Base-by-base conservation (phyloP, 129 eudicot genomes). In the Kitagawia praeruptora region DNA sequence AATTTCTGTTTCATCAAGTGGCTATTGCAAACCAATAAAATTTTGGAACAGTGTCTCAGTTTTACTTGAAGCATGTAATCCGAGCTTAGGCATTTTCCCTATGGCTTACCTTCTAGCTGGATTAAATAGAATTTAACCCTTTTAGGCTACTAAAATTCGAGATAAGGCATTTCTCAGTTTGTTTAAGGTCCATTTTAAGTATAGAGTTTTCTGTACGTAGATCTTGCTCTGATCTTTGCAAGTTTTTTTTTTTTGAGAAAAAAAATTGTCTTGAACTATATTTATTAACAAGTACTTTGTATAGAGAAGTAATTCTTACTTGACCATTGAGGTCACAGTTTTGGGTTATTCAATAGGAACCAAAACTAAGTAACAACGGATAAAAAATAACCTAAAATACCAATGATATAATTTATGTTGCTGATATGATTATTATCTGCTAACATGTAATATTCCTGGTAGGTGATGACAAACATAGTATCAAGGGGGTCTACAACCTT, bases 401-500 rank as follows among this genome's bases (percentile, higher is more conserved):
- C 13, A 3, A 58, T n/a, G 34, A 58, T 61, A n/a, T 61, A 61
- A 2, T 9, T n/a, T 61, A 3, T 67, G 23, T 15, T 40, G 18
- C 75, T 71, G 28, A 71, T 41, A 71, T 71, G 49, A 71, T 71
- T 71, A 37, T 19, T 19, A 13, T 12, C 42, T 67, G 37, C 34
- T 40, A 70, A 71, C 49, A 40, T 71, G 49, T 71, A 70, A 23
- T 9, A 18, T 67, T 41, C 25, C 46, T 21, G n/a, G 49, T 23
- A 71, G 75, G 48, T 41, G 34, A 41, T 41, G 75, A 40, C 75
- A 71, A 71, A 71, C 9, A 40, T 16, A 8, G 49, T 1, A 28
- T 48, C 25, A 18, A 40, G 13, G 75, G 75, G 8, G 41, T 71
- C 85, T 46, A 82, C 81, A 48, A 78, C 85, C 78, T 70, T 25